Percentiles rank a stretch among this genome's conserved stretches.
These are phyloP conservation scores for Globisporangium emineosum DNA, from an alignment of 352 stramenopile species.

Conservation along the genomic window DNA sequence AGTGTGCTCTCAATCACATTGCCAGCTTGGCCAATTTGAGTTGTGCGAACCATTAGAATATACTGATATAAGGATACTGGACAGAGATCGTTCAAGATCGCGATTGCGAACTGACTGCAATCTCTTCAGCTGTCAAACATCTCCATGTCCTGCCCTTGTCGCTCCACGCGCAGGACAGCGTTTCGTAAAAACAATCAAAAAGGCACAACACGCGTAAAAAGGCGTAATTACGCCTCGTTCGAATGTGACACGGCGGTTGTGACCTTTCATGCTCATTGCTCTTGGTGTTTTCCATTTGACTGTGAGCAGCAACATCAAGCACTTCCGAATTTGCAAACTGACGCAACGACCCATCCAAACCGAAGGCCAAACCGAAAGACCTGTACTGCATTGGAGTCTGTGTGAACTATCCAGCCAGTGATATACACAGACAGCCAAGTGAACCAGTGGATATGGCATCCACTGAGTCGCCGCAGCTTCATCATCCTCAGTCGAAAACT, in stretches of 20 bases:
- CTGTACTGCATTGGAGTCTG: too few relatives aligned
- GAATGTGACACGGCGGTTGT: background rate
- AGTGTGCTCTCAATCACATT: background rate
- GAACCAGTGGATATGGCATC: too few relatives aligned
- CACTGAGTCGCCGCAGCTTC: too few relatives aligned
- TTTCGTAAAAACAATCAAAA: background rate
- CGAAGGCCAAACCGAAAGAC: too few relatives aligned
- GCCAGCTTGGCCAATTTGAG: background rate
- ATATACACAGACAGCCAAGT: too few relatives aligned
- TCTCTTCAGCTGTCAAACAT: background rate
- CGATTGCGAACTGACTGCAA: background rate
- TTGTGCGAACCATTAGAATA: background rate
- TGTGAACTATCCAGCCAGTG: too few relatives aligned
- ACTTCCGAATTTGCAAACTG: too few relatives aligned
- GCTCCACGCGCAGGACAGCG: background rate
- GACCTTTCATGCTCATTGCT: background rate
- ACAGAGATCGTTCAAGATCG: background rate
- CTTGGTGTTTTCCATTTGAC: too few relatives aligned
- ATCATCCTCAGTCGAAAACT: too few relatives aligned
- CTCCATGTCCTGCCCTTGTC: background rate
- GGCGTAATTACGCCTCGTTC: background rate
- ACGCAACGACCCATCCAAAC: too few relatives aligned
- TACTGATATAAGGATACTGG: background rate
- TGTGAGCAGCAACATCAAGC: too few relatives aligned
- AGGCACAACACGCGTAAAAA: background rate